Conservation (phyloP, 148 eudicot species). For the Rhododendron henanense region DNA sequence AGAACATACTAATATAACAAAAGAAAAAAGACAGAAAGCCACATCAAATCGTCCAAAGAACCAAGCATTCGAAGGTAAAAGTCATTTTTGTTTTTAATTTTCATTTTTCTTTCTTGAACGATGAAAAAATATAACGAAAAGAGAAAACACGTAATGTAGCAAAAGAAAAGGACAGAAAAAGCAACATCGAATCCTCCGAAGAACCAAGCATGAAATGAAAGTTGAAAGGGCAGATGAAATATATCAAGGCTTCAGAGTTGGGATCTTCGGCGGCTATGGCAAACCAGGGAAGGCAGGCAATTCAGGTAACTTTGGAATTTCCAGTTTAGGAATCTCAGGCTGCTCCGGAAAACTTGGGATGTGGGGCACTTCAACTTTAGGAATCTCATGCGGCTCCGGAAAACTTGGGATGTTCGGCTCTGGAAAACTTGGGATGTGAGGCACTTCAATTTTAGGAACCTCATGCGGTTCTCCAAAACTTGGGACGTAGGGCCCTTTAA, state of each 20-base stretch:
- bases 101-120: no score
- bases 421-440: conserved; percentile 1
- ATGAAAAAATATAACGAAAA: no score
- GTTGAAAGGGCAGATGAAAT: neutral
- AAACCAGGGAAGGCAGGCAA: neutral
- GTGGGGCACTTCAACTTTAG: neutral
- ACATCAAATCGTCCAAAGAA: neutral
- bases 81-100: no score
- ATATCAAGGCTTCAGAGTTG: neutral
- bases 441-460: neutral
- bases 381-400: neutral
- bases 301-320: conserved; percentile 12
- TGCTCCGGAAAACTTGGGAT: neutral
- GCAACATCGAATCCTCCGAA: neutral
- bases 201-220: neutral
- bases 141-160: no score
- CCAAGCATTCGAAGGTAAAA: no score
- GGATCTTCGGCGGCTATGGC: neutral
- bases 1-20: no score
- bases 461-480: neutral
- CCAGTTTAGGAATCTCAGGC: neutral
- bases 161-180: neutral
- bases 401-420: neutral
- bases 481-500: neutral
- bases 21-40: neutral